A percentile compares a stretch with the other conserved stretches of the same genome.
These are phyloP conservation scores for Clonostachys chloroleuca DNA, from an alignment of 2,329 filamentous ascomycete genomes.

Conservation along the genomic window DNA sequence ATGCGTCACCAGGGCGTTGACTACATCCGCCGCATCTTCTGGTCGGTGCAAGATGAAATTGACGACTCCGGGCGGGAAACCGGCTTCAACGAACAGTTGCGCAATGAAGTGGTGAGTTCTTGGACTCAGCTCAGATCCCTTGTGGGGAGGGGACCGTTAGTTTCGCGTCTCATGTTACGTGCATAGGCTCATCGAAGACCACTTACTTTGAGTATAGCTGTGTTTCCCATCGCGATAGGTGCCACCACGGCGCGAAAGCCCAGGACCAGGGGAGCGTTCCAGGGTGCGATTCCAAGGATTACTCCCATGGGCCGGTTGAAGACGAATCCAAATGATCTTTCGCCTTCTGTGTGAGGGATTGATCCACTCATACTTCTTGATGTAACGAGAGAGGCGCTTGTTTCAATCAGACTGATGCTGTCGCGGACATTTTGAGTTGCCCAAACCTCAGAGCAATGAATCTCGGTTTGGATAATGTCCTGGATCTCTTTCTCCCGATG, in stretches of 20 bases:
- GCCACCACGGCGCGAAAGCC: slow-evolving; percentile 31
- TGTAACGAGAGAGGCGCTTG: no score
- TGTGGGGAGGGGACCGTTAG: slow-evolving; percentile 40
- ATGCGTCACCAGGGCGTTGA: slow-evolving; percentile 55
- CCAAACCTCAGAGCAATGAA: no score
- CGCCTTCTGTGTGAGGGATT: no score
- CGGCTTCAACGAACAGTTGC: slow-evolving; percentile 61
- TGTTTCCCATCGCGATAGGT: slow-evolving; percentile 53
- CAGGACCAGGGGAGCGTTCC: slow-evolving; percentile 25
- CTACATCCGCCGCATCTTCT: slow-evolving; percentile 60
- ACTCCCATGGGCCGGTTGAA: slow-evolving; percentile 53
- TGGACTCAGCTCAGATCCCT: slow-evolving; percentile 62
- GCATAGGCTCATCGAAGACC: no score
- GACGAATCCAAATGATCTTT: no score
- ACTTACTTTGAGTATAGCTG: slow-evolving; percentile 54
- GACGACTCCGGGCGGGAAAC: slow-evolving; percentile 65
- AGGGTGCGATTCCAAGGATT: slow-evolving; percentile 64
- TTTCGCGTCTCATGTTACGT: no score
- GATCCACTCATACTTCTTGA: no score
- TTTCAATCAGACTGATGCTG: no score
- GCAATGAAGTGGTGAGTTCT: slow-evolving; percentile 55
- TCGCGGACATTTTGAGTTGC: no score
- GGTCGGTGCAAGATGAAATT: slow-evolving; percentile 63
- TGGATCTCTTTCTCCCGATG: no score
- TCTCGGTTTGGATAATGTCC: no score